Percentiles rank a stretch among this genome's conserved stretches.
These are phyloP conservation scores for Chrysoporthe deuterocubensis DNA, from an alignment of 2,329 filamentous ascomycete species.

Conservation along the genomic window DNA sequence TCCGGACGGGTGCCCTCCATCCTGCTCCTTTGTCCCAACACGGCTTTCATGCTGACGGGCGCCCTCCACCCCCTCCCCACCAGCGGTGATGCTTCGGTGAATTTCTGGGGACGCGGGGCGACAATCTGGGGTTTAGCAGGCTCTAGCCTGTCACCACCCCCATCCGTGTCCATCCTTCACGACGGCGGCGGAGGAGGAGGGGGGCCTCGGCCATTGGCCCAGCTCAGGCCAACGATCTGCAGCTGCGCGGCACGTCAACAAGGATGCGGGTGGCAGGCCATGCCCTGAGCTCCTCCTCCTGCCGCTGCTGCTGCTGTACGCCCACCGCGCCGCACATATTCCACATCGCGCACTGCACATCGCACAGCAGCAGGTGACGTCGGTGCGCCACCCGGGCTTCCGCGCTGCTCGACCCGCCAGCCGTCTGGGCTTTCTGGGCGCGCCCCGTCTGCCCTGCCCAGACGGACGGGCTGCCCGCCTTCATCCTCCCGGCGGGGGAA, in stretches of 20 bases:
- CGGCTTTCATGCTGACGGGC: no score
- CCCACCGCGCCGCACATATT: no score
- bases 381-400: no score
- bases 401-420: no score
- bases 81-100: slow-evolving; percentile 1
- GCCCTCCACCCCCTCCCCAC: background rate
- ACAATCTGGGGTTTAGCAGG: background rate
- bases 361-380: no score
- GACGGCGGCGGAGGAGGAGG: background rate
- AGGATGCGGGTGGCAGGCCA: background rate
- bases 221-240: background rate
- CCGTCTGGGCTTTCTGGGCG: no score
- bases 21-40: background rate
- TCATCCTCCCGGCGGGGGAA: no score
- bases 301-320: no score
- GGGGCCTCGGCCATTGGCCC: background rate
- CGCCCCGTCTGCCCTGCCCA: no score
- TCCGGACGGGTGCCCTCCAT: background rate
- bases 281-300: no score
- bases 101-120: background rate
- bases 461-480: no score
- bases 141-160: background rate
- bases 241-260: background rate
- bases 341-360: no score
- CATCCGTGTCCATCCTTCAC: background rate